phyloP scores from a whole-genome alignment of 2,329 filamentous ascomycete species.

The Parastagonospora nodorum region DNA sequence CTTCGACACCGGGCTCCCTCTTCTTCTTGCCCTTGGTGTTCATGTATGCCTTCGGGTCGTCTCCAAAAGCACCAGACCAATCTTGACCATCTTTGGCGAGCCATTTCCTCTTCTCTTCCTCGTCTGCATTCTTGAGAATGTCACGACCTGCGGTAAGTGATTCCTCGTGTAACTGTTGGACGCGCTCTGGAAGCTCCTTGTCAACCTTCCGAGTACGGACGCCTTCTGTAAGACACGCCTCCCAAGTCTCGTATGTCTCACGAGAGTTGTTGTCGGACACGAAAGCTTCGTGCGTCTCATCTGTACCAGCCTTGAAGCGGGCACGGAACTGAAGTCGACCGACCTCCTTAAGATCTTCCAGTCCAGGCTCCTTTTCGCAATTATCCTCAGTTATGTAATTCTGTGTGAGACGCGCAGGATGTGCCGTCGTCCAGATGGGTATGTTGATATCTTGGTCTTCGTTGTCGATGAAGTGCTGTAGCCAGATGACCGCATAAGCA shows the following conservation, averaged over 20 bases:
- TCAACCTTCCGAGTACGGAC: slow-evolving; percentile 74
- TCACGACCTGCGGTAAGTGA: slow-evolving; percentile 81
- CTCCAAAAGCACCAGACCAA: slow-evolving; percentile 84
- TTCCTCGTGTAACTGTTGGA: slow-evolving; percentile 79
- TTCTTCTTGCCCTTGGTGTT: slow-evolving; percentile 59
- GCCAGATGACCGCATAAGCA: slow-evolving; percentile 82
- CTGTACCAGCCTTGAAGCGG: slow-evolving; percentile 87
- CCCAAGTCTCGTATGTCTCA: slow-evolving; percentile 94
- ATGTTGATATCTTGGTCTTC: slow-evolving; percentile 78
- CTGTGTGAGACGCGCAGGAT: slow-evolving; percentile 76
- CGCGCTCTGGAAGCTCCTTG: slow-evolving; percentile 72
- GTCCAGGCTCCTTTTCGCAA: slow-evolving; percentile 68
- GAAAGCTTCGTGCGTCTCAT: slow-evolving; percentile 82
- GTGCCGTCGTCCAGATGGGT: slow-evolving; percentile 87
- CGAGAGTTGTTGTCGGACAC: slow-evolving; percentile 85
- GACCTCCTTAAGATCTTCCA: slow-evolving; percentile 76
- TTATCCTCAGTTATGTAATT: slow-evolving; percentile 90
- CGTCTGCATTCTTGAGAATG: slow-evolving; percentile 72
- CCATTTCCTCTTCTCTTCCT: slow-evolving; percentile 78
- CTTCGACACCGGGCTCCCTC: slow-evolving; percentile 61
- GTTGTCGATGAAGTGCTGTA: slow-evolving; percentile 82
- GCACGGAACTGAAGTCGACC: slow-evolving; percentile 81
- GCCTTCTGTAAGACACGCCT: slow-evolving; percentile 86
- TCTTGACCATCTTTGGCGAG: slow-evolving; percentile 78
- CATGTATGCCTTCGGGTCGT: slow-evolving; percentile 69